A percentile compares a stretch with the other conserved stretches of the same genome.
These are phyloP conservation scores for Hymenoscyphus repandus DNA, from an alignment of 2,329 filamentous ascomycete genomes.

Conservation along the genomic window DNA sequence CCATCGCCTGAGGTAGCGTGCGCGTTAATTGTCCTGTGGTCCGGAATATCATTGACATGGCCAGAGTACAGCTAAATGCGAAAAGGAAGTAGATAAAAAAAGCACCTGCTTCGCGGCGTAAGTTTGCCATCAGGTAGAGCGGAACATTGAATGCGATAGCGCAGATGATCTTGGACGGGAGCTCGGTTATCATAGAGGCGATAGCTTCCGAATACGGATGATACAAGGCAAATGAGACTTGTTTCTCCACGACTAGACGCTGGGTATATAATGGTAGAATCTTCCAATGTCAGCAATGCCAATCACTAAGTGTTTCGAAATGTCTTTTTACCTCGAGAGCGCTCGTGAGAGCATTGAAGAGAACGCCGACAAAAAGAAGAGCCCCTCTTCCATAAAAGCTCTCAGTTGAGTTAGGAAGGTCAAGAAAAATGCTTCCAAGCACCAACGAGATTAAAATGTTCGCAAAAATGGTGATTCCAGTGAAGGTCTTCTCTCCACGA, in stretches of 20 bases:
- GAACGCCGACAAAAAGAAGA: no score
- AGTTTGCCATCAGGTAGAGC: constrained; percentile 52
- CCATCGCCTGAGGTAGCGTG: constrained; percentile 62
- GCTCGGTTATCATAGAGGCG: constrained; percentile 48
- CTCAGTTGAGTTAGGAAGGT: no score
- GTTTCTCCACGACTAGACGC: constrained; percentile 42
- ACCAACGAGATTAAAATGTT: no score
- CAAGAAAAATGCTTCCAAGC: no score
- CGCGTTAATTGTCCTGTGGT: constrained; percentile 70
- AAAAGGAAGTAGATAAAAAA: constrained; percentile 71
- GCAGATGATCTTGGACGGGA: constrained; percentile 52
- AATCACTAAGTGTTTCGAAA: not conserved
- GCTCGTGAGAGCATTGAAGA: constrained; percentile 62
- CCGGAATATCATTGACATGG: constrained; percentile 81
- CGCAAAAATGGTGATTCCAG: no score
- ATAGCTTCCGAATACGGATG: constrained; percentile 49
- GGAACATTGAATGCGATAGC: constrained; percentile 48
- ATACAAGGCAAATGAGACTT: constrained; percentile 40
- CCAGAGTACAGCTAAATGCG: constrained; percentile 28
- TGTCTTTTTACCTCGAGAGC: constrained; percentile 44
- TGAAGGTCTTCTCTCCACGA: no score
- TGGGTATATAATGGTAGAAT: constrained; percentile 56
- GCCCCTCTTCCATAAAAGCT: no score
- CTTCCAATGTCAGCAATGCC: constrained; percentile 29
- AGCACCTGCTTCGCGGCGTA: constrained; percentile 65